Percentiles rank a stretch among this genome's conserved stretches.
Evolutionary conservation across 129 eudicot species (phyloP).

Genomic region (Silybum marianum): DNA sequence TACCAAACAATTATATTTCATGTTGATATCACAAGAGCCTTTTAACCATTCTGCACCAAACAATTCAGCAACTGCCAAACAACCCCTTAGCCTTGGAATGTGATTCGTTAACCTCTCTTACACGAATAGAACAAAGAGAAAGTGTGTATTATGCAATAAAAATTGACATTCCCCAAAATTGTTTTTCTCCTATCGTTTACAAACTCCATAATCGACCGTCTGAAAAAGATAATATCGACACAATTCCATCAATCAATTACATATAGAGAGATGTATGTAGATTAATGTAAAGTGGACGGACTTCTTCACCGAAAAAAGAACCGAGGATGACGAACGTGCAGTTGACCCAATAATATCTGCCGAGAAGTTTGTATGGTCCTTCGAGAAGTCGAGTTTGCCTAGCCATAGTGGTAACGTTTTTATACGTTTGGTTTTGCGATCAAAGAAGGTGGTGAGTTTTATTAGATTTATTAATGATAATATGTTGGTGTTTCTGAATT

Average conservation of each 20-base stretch:
- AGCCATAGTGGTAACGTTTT: slow-evolving; percentile 36
- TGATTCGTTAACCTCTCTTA: no score
- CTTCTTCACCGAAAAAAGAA: slow-evolving; percentile 83
- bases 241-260: not conserved
- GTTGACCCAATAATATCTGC: slow-evolving; percentile 67
- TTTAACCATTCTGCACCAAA: no score
- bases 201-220: slow-evolving; percentile 78
- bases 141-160: not conserved
- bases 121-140: no score
- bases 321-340: slow-evolving; percentile 81
- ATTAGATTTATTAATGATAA: not conserved
- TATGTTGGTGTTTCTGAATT: not conserved
- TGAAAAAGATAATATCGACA: slow-evolving; percentile 31
- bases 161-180: slow-evolving; percentile 63
- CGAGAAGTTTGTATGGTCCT: slow-evolving; percentile 64
- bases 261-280: not conserved
- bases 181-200: slow-evolving; percentile 66
- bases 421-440: not conserved
- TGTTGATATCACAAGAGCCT: no score
- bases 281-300: slow-evolving; percentile 15
- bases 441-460: slow-evolving; percentile 1
- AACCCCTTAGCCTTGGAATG: no score
- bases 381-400: slow-evolving; percentile 47
- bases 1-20: no score
- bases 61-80: no score